Percentiles rank a stretch among this genome's conserved stretches.
These are phyloP conservation scores for Acanthamoeba lenticulata DNA, from an alignment of 208 protist species.

Conservation along the genomic window DNA sequence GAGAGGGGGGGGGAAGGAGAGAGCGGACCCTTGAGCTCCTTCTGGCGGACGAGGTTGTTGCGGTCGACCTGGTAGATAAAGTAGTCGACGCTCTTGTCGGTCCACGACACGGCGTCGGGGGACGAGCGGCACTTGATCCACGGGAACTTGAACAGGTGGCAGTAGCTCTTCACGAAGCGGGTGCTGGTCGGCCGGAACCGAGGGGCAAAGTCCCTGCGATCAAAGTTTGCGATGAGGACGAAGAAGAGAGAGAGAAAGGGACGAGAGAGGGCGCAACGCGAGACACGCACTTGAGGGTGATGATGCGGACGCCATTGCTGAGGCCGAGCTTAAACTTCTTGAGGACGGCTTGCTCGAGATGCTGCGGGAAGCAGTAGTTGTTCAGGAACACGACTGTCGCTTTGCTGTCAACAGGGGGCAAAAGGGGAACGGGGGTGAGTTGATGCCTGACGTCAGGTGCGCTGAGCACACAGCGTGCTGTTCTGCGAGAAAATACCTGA, in stretches of 20 bases:
- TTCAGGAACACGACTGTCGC: slow-evolving; percentile 53
- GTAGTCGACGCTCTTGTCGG: slow-evolving; percentile 14
- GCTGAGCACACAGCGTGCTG: neutral
- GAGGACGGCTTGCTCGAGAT: slow-evolving; percentile 17
- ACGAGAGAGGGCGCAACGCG: too few species aligned
- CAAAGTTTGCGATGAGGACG: neutral
- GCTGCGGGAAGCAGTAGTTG: slow-evolving; percentile 43
- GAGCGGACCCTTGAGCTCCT: neutral
- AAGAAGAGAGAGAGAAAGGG: neutral
- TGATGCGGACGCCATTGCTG: neutral
- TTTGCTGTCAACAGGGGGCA: neutral
- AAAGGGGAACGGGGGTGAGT: neutral
- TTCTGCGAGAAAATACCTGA: neutral
- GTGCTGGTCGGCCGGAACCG: slow-evolving; percentile 24
- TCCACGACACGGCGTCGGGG: slow-evolving; percentile 25
- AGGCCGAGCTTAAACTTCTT: slow-evolving; percentile 24
- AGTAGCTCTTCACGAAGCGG: neutral
- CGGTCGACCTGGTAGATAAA: slow-evolving; percentile 32
- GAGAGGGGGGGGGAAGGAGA: neutral
- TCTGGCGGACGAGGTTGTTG: neutral
- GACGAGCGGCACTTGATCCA: slow-evolving; percentile 26
- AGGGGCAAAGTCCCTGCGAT: slow-evolving; percentile 32
- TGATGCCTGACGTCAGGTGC: neutral
- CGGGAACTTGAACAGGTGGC: slow-evolving; percentile 40
- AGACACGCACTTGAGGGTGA: slow-evolving; percentile 1